Evolutionary conservation across 2,329 filamentous ascomycete genomes (phyloP), one percentile per base, ranked within the genome.

Genomic region (Tolypocladium ophioglossoides): DNA sequence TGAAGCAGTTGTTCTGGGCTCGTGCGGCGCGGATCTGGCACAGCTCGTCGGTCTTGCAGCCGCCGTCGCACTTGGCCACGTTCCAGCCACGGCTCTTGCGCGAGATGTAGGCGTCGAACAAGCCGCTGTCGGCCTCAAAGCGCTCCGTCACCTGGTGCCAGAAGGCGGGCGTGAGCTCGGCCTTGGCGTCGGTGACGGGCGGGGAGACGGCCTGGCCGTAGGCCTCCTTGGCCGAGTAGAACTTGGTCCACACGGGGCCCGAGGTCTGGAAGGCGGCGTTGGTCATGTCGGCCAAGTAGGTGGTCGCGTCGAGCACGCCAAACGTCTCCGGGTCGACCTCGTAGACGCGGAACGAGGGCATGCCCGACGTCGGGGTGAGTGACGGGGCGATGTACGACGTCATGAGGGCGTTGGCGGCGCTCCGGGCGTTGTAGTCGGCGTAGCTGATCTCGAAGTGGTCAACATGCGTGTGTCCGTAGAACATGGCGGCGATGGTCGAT

Each of bases 381-480:
- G 75, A 78, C 1, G 78, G 78, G 0, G 72, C 74, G 48, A 83
- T 73, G 61, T 82, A 82, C 3, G 76, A 78, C n/a, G 76, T 71
- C 35, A 73, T 72, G 11, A 70, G 65, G 1, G 79, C 79, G 50
- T 72, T 75, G 10, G 67, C 60, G 40, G 70, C 70, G 2, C 62
- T 70, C 18, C 68, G 74, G 37, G 66, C 60, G 1, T 59, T 61
- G 61, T 79, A 78, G 64, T 80, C 63, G 27, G 68, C 62, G 66
- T 84, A 83, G 22, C 74, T 74, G 52, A 84, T 67, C 60, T 82
- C 71, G 58, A 82, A 82, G 54, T 79, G 73, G 59, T 82, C 79
- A 52, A 72, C 67, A 66, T 82, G 80, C 0, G 79, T 82, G 64
- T 83, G 79, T 6, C 75, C 79, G 57, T 76, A 82, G 67, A 82